A percentile compares a stretch with the other conserved stretches of the same genome.
These are phyloP conservation scores for Adansonia gregorii DNA, from an alignment of 441 rosid species.

Conservation along the genomic window DNA sequence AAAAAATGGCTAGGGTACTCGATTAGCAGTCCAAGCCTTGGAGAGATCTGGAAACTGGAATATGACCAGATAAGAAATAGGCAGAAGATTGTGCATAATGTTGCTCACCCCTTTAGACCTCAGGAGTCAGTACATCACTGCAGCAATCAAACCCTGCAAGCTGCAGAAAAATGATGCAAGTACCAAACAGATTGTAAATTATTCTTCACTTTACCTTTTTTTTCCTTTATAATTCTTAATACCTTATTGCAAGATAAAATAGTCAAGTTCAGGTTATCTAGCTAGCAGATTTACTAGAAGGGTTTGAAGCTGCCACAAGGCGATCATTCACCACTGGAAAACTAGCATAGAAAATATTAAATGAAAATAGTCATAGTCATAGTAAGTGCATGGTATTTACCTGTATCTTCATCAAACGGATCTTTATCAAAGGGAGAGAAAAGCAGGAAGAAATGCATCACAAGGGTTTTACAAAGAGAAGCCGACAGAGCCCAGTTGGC, in stretches of 20 bases:
- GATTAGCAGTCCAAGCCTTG: background rate
- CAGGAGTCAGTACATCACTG: background rate
- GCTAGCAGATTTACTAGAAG: background rate
- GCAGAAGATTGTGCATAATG: background rate
- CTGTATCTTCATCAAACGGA: constrained; percentile 18
- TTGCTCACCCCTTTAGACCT: constrained; percentile 6
- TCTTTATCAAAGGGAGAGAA: background rate
- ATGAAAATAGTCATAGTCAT: background rate
- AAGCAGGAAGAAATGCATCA: constrained; percentile 40
- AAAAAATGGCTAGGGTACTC: background rate
- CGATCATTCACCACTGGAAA: background rate
- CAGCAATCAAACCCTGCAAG: constrained; percentile 16
- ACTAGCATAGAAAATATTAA: background rate
- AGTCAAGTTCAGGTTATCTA: constrained; percentile 17
- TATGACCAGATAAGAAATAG: background rate
- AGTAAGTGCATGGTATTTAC: constrained; percentile 32
- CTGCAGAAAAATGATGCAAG: constrained; percentile 18
- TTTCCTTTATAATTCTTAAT: background rate
- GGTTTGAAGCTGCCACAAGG: background rate
- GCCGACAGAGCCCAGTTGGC: constrained; percentile 86
- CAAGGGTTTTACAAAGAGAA: constrained; percentile 85
- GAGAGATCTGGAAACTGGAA: background rate
- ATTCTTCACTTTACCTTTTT: background rate
- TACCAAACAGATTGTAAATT: background rate
- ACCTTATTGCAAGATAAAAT: background rate